Conservation (phyloP, 371 early-diverging fungal species). For the Parasitella parasitica region DNA sequence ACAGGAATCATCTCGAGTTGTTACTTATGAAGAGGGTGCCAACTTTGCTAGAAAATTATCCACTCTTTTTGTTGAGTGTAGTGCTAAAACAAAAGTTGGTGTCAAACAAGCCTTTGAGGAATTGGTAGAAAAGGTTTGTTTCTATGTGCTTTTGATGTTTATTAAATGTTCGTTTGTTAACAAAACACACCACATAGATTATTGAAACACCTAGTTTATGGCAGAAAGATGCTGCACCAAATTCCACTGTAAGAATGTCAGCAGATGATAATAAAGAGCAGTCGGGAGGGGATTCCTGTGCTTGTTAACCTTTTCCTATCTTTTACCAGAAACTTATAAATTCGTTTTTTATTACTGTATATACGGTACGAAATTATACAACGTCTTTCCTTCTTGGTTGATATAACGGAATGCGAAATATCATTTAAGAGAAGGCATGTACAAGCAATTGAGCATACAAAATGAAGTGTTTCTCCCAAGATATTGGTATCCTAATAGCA, state of each 20-base stretch:
- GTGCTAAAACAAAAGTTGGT: conserved; percentile 57
- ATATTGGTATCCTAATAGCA: no score
- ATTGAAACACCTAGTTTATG: conserved; percentile 78
- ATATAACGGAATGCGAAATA: no score
- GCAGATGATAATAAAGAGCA: conserved; percentile 6
- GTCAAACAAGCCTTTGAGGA: conserved; percentile 18
- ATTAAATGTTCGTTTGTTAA: neutral
- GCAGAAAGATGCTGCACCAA: conserved; percentile 61
- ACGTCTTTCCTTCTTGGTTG: no score
- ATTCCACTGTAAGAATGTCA: conserved; percentile 17
- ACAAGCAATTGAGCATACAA: no score
- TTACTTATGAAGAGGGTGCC: conserved; percentile 86
- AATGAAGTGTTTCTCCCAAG: no score
- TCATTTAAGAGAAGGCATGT: no score
- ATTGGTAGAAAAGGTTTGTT: conserved; percentile 17
- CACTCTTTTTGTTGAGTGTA: conserved; percentile 93
- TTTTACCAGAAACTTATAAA: no score
- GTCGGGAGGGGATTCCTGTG: conserved; percentile 4
- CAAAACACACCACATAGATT: conserved; percentile 39
- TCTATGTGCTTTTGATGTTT: neutral
- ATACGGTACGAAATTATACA: no score
- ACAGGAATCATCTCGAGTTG: conserved; percentile 76
- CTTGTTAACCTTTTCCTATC: conserved; percentile 5
- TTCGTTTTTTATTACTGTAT: no score
- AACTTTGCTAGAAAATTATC: conserved; percentile 83